Conservation (phyloP, 202 grass and related monocot genomes). For the Eragrostis tef region DNA sequence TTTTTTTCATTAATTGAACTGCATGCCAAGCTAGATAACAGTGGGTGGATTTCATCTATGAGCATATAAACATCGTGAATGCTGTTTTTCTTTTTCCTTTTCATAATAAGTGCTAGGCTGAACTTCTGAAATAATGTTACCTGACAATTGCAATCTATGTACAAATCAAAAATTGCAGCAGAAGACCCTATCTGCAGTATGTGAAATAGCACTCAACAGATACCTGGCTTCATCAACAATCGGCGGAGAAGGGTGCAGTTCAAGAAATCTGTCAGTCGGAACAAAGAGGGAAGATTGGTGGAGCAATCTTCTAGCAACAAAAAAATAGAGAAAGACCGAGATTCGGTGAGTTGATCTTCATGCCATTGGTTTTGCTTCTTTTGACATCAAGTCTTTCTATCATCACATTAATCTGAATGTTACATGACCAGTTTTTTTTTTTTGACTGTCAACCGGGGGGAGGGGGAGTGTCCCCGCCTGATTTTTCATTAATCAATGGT, state of each 20-base stretch:
- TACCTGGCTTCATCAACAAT: constrained; percentile 85
- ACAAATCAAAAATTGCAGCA: constrained; percentile 62
- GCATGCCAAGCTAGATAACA: constrained; percentile 88
- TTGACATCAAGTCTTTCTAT: not conserved
- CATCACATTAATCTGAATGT: not conserved
- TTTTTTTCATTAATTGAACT: no score
- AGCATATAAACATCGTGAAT: constrained; percentile 72
- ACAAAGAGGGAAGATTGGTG: constrained; percentile 39
- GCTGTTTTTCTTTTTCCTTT: no score
- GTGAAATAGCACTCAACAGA: constrained; percentile 85
- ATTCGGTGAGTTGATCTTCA: constrained; percentile 44
- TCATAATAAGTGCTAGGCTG: no score
- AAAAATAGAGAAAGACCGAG: constrained; percentile 45
- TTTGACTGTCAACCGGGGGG: no score
- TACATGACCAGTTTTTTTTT: not conserved
- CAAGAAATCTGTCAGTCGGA: constrained; percentile 57
- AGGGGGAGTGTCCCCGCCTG: no score
- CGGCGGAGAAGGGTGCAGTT: constrained; percentile 82
- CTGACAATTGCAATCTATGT: constrained; percentile 1
- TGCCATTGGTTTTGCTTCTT: not conserved
- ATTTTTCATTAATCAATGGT: no score
- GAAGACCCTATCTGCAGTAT: constrained; percentile 74
- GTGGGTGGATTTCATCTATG: constrained; percentile 88
- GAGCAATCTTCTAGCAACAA: constrained; percentile 39
- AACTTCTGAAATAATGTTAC: constrained; percentile 16